Base-by-base conservation (phyloP, 768 basidiomycete genomes). In the Boletus insuetus region DNA sequence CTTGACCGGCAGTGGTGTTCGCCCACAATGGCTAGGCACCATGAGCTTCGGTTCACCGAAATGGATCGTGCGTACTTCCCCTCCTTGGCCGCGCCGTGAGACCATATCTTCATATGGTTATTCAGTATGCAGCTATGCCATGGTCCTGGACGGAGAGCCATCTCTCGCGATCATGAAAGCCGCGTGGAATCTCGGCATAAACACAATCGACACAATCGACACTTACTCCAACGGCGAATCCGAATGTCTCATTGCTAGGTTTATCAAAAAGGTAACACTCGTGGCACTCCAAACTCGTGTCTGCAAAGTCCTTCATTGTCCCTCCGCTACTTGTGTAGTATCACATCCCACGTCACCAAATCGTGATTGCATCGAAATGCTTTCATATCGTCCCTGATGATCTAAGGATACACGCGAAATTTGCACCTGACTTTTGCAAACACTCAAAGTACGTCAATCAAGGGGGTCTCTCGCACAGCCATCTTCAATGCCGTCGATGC, bases 181-280 rank as follows among this genome's bases (percentile, higher is more conserved):
- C 11, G 77, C 77, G 4, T 77, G 67, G 66, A 69, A 76, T 29
- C 58, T 66, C 13, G 78, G 77, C 4, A 68, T 78, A 55, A 74
- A 67, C 51, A 75, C 73, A 5, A 67, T 73, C 48, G 76, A 77
- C 38, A 74, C 75, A n/a, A 75, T n/a, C n/a, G n/a, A 75, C 48
- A 14, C 70, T 5, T 76, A 75, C 43, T 69, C 68, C 17, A 68
- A 69, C 35, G 74, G 72, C 24, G 67, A 69, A 46, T 75, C 74
- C 0, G 77, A 79, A 54, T 58, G 64, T 11, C 45, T 79, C 40
- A 49, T 76, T 10, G 75, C 60, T 13, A 70, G 72, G 55, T 75
- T 73, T 26, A 60, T 78, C 40, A 67, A 74, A 60, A 61, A 74
- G 56, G 74, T 73, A 10, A 10, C 12, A 0, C 13, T 5, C 39